Evolutionary conservation across 2,329 filamentous ascomycete species (phyloP).

Genomic region (Colletotrichum cereale): DNA sequence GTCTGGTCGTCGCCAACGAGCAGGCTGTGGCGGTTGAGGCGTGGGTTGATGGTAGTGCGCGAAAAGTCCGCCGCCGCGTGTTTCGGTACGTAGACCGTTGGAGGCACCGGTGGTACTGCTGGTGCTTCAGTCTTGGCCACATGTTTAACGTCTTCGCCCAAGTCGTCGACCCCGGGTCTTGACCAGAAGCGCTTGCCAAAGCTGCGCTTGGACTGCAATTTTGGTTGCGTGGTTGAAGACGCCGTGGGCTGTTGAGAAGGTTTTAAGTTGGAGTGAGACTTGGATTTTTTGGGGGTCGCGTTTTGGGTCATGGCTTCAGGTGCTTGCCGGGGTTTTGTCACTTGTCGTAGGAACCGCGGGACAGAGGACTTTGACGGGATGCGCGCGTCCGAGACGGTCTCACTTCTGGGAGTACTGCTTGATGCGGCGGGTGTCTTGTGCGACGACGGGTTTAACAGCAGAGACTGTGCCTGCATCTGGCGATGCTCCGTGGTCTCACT

Average conservation of each 20-base stretch:
- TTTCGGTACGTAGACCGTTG: conserved; percentile 44
- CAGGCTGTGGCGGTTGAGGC: conserved; percentile 33
- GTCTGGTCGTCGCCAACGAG: conserved; percentile 13
- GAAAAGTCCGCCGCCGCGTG: conserved; percentile 50
- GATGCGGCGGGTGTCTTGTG: not conserved
- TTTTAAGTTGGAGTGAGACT: not conserved
- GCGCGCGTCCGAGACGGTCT: conserved; percentile 16
- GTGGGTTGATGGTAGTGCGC: conserved; percentile 41
- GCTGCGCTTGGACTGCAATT: conserved; percentile 31
- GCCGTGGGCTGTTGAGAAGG: not conserved
- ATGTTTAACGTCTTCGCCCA: conserved; percentile 20
- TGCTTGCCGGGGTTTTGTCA: conserved; percentile 9
- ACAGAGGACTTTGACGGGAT: conserved; percentile 10
- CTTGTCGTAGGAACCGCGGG: conserved; percentile 29
- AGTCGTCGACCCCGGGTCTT: conserved; percentile 34
- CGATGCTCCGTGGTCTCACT: conserved; percentile 3
- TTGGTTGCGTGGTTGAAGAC: conserved; percentile 15
- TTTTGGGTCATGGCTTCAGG: conserved; percentile 2
- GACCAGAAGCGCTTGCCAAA: conserved; percentile 41
- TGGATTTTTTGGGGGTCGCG: not conserved
- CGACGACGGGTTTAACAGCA: conserved; percentile 14
- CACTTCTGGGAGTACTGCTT: conserved; percentile 1
- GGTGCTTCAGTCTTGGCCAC: conserved; percentile 6
- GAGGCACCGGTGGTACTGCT: conserved; percentile 10
- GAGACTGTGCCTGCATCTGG: conserved; percentile 11